These are phyloP conservation scores for Auriscalpium vulgare DNA, from an alignment of 768 basidiomycete species.

Conservation along the genomic window DNA sequence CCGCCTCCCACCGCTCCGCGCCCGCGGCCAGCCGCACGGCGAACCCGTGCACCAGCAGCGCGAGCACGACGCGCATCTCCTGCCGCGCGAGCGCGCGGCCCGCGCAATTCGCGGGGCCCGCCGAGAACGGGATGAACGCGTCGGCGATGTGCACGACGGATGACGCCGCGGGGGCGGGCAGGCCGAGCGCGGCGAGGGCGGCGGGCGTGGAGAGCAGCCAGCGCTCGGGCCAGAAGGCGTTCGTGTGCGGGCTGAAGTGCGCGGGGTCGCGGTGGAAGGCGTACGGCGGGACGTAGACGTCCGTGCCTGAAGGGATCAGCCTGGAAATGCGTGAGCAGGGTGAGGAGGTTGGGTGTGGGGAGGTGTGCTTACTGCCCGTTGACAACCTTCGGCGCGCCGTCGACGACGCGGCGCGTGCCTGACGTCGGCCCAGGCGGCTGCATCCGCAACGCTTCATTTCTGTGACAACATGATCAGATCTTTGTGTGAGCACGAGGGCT, in stretches of 20 bases:
- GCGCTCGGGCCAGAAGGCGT: not conserved
- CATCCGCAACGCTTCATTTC: not conserved
- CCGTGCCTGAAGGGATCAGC: not conserved
- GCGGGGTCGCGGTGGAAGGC: not conserved
- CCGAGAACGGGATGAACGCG: slow-evolving; percentile 37
- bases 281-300: not conserved
- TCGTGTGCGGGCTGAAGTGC: not conserved
- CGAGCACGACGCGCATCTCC: slow-evolving; percentile 27
- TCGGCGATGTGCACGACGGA: slow-evolving; percentile 19
- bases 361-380: not conserved
- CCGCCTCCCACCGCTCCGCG: not conserved
- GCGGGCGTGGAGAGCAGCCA: not conserved
- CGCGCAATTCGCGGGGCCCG: slow-evolving; percentile 43
- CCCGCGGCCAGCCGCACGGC: slow-evolving; percentile 21
- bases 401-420: not conserved
- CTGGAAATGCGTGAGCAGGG: not conserved
- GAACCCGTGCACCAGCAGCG: slow-evolving; percentile 27
- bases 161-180: not conserved
- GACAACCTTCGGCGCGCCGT: not conserved
- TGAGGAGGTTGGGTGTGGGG: not conserved
- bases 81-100: slow-evolving; percentile 37
- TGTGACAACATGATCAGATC: not conserved
- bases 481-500: not conserved
- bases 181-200: not conserved
- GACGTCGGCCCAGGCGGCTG: not conserved